phyloP scores from a whole-genome alignment of 352 stramenopile species.

The Phytophthora pinifolia region DNA sequence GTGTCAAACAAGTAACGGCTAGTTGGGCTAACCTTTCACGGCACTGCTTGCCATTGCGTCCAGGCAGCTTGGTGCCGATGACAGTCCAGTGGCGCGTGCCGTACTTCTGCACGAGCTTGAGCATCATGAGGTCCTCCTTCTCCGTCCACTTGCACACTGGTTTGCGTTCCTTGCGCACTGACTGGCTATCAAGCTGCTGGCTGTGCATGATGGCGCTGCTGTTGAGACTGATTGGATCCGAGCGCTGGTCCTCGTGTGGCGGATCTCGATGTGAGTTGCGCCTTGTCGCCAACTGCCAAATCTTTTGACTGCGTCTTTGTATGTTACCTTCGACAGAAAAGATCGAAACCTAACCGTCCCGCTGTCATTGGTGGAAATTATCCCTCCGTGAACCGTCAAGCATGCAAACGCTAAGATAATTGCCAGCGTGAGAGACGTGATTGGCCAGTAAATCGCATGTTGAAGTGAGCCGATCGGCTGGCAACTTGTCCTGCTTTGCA shows the following conservation, averaged over 20 bases:
- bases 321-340: slow-evolving; percentile 58
- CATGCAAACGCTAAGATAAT: slow-evolving; percentile 27
- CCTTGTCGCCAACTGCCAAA: slow-evolving; percentile 44
- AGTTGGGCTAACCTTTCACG: slow-evolving; percentile 75
- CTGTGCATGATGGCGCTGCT: neutral
- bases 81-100: slow-evolving; percentile 97
- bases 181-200: slow-evolving; percentile 8
- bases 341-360: slow-evolving; percentile 42
- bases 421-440: slow-evolving; percentile 1
- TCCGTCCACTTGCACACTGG: slow-evolving; percentile 85
- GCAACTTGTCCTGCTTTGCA: neutral
- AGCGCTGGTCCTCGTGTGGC: slow-evolving; percentile 11
- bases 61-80: slow-evolving; percentile 96
- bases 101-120: slow-evolving; percentile 88
- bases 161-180: slow-evolving; percentile 68
- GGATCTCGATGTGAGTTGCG: slow-evolving; percentile 32
- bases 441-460: slow-evolving; percentile 21
- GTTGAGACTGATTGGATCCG: slow-evolving; percentile 6
- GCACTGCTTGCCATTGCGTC: slow-evolving; percentile 94
- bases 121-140: slow-evolving; percentile 89
- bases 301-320: slow-evolving; percentile 45
- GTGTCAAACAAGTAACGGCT: too few species aligned
- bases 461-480: slow-evolving; percentile 14
- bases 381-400: slow-evolving; percentile 4
- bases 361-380: slow-evolving; percentile 24